Evolutionary conservation across 768 basidiomycete genomes (phyloP), one percentile per base, ranked within the genome.

Genomic region (Pleurotus pulmonarius): DNA sequence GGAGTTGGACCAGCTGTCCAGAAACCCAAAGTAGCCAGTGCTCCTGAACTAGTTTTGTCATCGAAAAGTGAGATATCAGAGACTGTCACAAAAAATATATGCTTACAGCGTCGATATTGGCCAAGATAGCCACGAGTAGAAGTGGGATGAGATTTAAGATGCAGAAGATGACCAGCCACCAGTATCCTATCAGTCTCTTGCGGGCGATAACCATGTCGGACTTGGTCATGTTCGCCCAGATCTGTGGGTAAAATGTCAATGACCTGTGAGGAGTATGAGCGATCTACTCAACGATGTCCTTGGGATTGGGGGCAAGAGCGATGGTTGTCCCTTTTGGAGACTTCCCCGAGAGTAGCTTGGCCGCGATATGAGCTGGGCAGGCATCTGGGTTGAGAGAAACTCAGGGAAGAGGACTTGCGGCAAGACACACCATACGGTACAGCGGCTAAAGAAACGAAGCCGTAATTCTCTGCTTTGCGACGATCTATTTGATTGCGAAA

Each of bases 101-200:
- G 26, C 83, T 40, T 63, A 88, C 85, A 46, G 82, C 77, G 37
- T 83, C 77, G 69, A 94, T 74, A 70, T 94, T 94, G 60, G 92
- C 90, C n/a, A 92, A 73, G 49, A 88, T 73, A 4, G 92, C 90
- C 57, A 94, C 85, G 49, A 88, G 74, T 59, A 91, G 76, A 8
- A 94, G 74, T 5, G 92, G 93, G n/a, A 94, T 69, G 18, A 90
- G 90, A 71, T 93, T 90, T 70, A 93, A 74, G 69, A 88, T 85
- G 67, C 89, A 91, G 51, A 94, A 78, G 20, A 86, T 56, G 8
- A 75, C 70, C 52, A 95, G 75, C 59, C 86, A 71, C 39, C 85
- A 58, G 70, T 87, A 90, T 7, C 93, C 92, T 20, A 82, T 70
- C 13, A 76, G 65, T 62, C 75, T 79, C 66, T 83, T 81, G 40